Evolutionary conservation across 148 eudicot genomes (phyloP), one percentile per base, ranked within the genome.

Genomic region (Heliosperma pusillum): DNA sequence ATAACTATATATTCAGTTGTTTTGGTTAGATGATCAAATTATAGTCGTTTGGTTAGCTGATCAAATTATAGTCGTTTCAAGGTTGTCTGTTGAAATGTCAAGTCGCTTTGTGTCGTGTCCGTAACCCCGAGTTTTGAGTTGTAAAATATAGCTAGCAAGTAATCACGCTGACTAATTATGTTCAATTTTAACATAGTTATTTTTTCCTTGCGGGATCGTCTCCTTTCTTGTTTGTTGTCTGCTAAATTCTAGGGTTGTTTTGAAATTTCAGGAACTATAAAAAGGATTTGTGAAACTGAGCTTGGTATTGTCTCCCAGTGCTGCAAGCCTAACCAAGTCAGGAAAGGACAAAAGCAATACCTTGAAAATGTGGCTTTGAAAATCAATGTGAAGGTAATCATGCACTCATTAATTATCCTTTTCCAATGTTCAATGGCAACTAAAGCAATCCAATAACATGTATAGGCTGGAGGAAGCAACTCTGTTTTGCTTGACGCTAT

Each of bases 241-340:
- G 27, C 11, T 72, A 57, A 20, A 57, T 24, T 65, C 36, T 11
- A 17, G 56, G 26, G 20, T 33, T 36, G 63, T 55, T 66, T 33
- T 26, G 27, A 7, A 27, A 53, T 16, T 62, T 66, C 82, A 94
- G 98, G 90, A 42, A 90, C 44, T 69, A 91, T 91, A 13, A 94
- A 94, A 74, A 75, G 89, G 17, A 74, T 92, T 5, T 95, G 97
- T 74, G 99, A 95, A 76, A 95, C 97, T 0, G 90, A 92, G 76
- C 71, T 95, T 77, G 97, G 94, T 30, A 86, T 95, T 21, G 82
- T 95, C 20, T 85, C 99, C 3, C 99, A 95, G 45, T 95, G 99
- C 33, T 85, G 96, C 61, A 91, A 88, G 66, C 93, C 98, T 3
- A 78, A 24, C 67, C 80, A 89, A 1, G 90, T 76, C 0, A 0